Evolutionary conservation across 2,329 filamentous ascomycete genomes (phyloP).

Genomic region (Hypoxylon sp.): DNA sequence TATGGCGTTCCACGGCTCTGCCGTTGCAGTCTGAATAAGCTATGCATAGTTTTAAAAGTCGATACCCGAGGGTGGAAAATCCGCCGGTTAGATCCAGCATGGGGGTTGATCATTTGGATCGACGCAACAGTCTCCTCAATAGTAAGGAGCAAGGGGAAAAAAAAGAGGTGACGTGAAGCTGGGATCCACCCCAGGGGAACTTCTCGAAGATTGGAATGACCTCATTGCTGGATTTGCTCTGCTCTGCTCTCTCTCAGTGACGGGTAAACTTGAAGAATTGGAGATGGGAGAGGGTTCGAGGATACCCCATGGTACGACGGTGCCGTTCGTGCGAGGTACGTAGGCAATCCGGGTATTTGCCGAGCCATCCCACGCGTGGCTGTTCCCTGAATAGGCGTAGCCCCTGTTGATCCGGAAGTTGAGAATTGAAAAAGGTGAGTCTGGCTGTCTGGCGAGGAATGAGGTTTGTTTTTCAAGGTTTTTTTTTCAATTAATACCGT

Average conservation of each 20-base stretch:
- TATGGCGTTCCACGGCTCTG: conserved; percentile 27
- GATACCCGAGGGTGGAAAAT: conserved; percentile 38
- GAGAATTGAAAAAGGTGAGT: conserved; percentile 13
- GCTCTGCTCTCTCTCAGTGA: too few species aligned
- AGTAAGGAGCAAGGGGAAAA: conserved; percentile 32
- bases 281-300: conserved; percentile 10
- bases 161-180: conserved; percentile 27
- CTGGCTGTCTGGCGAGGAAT: conserved; percentile 15
- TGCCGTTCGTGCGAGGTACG: conserved; percentile 38
- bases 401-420: conserved; percentile 34
- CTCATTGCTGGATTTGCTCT: conserved; percentile 40
- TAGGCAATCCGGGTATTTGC: conserved; percentile 39
- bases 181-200: conserved; percentile 18
- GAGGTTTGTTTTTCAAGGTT: too few species aligned
- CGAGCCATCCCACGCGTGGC: conserved; percentile 37
- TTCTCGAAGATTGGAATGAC: conserved; percentile 32
- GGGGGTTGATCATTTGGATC: conserved; percentile 37
- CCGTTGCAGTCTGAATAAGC: conserved; percentile 39
- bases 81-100: conserved; percentile 37
- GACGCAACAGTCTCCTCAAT: conserved; percentile 33
- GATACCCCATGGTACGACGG: conserved; percentile 15
- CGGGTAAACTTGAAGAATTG: conserved; percentile 42
- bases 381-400: conserved; percentile 29
- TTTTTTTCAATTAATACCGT: conserved; percentile 6
- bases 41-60: conserved; percentile 35